A percentile compares a stretch with the other conserved stretches of the same genome.
These are phyloP conservation scores for Dictyostelium firmibasis DNA, from an alignment of 78 protist genomes.

Conservation along the genomic window DNA sequence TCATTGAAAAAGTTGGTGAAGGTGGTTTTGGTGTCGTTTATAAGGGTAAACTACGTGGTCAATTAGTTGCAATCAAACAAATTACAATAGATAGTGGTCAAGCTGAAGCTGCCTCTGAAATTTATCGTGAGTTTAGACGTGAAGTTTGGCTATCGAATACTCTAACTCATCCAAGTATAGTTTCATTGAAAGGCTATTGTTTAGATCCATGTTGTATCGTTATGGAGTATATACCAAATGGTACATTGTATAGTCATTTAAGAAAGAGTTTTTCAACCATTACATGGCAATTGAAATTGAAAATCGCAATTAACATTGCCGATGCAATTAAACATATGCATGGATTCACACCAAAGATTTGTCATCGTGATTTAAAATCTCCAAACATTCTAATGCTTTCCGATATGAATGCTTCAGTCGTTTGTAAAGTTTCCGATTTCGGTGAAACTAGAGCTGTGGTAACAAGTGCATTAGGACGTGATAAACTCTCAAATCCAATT, in stretches of 20 bases:
- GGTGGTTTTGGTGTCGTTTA: conserved; percentile 72
- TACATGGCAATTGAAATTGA: conserved; percentile 24
- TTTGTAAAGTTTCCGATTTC: conserved; percentile 78
- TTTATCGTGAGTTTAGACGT: conserved; percentile 66
- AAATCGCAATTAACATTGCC: conserved; percentile 64
- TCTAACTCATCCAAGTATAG: conserved; percentile 45
- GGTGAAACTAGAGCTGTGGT: conserved; percentile 79
- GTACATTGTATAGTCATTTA: conserved; percentile 42
- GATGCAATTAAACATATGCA: conserved; percentile 77
- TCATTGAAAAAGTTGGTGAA: conserved; percentile 72
- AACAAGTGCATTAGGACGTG: conserved; percentile 52
- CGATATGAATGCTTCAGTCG: conserved; percentile 2
- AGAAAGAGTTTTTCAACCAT: background rate
- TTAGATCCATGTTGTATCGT: conserved; percentile 69
- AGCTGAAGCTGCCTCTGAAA: background rate
- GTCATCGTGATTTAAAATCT: conserved; percentile 81
- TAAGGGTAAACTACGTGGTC: conserved; percentile 48
- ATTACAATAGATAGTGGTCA: background rate
- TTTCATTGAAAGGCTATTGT: conserved; percentile 55
- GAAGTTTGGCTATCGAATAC: conserved; percentile 77
- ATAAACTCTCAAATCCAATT: conserved; percentile 75
- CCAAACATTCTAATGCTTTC: conserved; percentile 75
- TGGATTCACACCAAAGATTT: conserved; percentile 65
- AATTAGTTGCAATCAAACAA: conserved; percentile 51
- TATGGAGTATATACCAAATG: conserved; percentile 71